A percentile compares a stretch with the other conserved stretches of the same genome.
Evolutionary conservation across 371 early-diverging fungal genomes (phyloP).

Genomic region (Scutellospora calospora): DNA sequence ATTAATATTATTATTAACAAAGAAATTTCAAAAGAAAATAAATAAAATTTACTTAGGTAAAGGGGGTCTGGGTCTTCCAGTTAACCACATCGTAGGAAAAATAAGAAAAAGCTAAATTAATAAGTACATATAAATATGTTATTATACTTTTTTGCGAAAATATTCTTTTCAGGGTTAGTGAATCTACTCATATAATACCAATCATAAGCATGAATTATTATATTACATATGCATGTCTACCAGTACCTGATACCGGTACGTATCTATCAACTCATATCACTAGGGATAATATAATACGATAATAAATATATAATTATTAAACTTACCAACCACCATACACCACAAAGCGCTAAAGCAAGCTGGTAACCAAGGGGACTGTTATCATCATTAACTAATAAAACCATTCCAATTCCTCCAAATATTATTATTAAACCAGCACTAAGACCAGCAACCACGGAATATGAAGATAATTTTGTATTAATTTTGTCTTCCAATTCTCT

Average conservation of each 20-base stretch:
- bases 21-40: neutral
- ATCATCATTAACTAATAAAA: constrained; percentile 46
- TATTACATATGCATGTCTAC: no score
- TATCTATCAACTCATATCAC: no score
- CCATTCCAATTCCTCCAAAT: constrained; percentile 56
- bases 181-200: no score
- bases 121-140: no score
- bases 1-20: neutral
- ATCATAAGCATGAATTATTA: no score
- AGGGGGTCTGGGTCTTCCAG: constrained; percentile 62
- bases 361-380: constrained; percentile 48
- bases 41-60: constrained; percentile 48
- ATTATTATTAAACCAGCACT: constrained; percentile 54
- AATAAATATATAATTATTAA: no score
- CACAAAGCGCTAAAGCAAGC: constrained; percentile 57
- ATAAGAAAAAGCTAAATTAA: constrained; percentile 30
- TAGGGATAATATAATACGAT: no score
- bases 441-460: constrained; percentile 57
- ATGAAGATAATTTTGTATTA: constrained; percentile 57
- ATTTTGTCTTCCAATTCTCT: constrained; percentile 48
- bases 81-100: constrained; percentile 51
- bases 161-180: no score
- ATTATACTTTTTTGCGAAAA: no score
- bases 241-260: no score
- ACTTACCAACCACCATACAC: constrained; percentile 61